Conservation (phyloP, 306 rosid genomes). For the Prunus mira region DNA sequence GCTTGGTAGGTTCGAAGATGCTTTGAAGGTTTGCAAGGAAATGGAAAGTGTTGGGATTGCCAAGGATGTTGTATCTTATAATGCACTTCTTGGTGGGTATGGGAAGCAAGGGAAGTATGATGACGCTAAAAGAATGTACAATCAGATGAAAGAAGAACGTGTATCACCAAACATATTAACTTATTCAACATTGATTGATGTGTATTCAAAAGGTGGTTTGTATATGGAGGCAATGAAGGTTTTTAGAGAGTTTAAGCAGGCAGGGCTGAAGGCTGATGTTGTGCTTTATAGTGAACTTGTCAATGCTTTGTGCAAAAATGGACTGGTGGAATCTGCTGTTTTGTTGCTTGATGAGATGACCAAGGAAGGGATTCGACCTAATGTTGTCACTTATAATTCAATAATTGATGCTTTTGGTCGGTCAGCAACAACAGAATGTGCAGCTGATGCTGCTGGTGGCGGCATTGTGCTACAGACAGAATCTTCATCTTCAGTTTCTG, state of each 20-base stretch:
- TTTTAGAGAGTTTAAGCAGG: conserved; percentile 60
- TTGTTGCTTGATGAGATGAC: conserved; percentile 88
- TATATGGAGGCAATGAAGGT: conserved; percentile 64
- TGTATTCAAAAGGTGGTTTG: conserved; percentile 76
- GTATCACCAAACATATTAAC: conserved; percentile 64
- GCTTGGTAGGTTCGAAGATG: conserved; percentile 82
- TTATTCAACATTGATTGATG: conserved; percentile 79
- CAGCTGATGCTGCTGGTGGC: conserved; percentile 22
- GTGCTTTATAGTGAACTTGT: conserved; percentile 84
- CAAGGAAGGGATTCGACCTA: conserved; percentile 74
- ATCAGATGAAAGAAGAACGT: conserved; percentile 57
- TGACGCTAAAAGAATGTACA: conserved; percentile 51
- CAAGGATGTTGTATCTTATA: conserved; percentile 74
- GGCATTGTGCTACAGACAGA: conserved; percentile 17
- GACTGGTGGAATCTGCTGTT: conserved; percentile 64
- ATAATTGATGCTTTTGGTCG: conserved; percentile 77
- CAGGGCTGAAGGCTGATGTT: conserved; percentile 78
- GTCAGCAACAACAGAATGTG: conserved; percentile 32
- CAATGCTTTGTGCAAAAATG: conserved; percentile 80
- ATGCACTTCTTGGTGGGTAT: conserved; percentile 82
- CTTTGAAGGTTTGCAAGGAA: conserved; percentile 52
- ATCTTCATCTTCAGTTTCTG: conserved; percentile 20
- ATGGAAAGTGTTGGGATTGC: conserved; percentile 74
- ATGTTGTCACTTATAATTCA: conserved; percentile 87
- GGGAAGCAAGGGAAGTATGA: conserved; percentile 73